Evolutionary conservation across 352 stramenopile genomes (phyloP), one percentile per base, ranked within the genome.

Genomic region (Phytophthora pini): DNA sequence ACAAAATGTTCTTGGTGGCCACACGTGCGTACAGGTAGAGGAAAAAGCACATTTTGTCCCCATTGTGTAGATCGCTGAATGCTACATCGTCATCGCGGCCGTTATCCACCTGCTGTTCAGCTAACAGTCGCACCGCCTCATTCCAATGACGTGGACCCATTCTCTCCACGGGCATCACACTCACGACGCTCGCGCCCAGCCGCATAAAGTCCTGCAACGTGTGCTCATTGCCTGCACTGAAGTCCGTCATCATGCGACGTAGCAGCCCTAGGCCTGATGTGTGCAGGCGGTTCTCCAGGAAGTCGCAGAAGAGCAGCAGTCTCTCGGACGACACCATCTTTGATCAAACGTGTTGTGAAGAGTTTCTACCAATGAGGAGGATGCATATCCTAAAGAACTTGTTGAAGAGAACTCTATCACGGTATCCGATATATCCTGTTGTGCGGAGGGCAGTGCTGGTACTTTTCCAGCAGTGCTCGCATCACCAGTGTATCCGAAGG

Each of bases 1-100:
- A 74, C 47, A 72, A 22, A 29, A 82, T 65, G 67, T 82, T 79
- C 44, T 68, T 77, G n/a, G 70, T 79, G 17, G 47, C 59, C n/a
- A 82, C 70, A 12, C 70, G 70, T 3, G 57, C 50, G 26, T 53
- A 49, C 10, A 82, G 13, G 29, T 62, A 75, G 38, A 24, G n/a
- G 31, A 77, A 71, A 6, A 72, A 44, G 20, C 69, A 68, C 20
- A 22, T 11, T 26, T 46, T 3, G 12, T 22, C n/a, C 20, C n/a
- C 17, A 13, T 13, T 48, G 20, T 32, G 27, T 36, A 13, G 9
- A 45, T 20, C 8, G 32, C 26, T 29, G 27, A 15, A 40, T 9
- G 6, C 26, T n/a, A 26, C 11, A 40, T 17, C 44, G 1, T 64
- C 32, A 7, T 32, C 5, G 12, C 11, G 20, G 13, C 29, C 20